A percentile compares a stretch with the other conserved stretches of the same genome.
These are phyloP conservation scores for Boletus bicolor DNA, from an alignment of 768 basidiomycete species.

Conservation along the genomic window DNA sequence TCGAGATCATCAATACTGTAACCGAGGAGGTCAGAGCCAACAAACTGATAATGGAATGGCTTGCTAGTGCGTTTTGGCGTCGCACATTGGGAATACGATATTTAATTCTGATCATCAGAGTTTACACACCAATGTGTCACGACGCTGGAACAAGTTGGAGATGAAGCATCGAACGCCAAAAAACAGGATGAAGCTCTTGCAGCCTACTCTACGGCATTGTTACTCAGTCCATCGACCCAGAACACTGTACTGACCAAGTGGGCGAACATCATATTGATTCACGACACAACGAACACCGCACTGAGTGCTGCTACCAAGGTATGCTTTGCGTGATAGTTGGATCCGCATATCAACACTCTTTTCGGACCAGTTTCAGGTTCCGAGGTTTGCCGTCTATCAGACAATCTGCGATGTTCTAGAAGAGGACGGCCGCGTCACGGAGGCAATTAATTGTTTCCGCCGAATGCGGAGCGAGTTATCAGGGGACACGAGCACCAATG, in stretches of 20 bases:
- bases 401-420: slow-evolving; percentile 4
- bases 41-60: background rate
- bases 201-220: background rate
- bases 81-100: accelerated
- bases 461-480: background rate
- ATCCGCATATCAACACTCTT: background rate
- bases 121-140: background rate
- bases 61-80: background rate
- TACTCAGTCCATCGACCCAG: background rate
- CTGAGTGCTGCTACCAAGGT: background rate
- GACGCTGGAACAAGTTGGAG: background rate
- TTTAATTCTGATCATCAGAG: background rate
- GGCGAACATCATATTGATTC: background rate
- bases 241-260: background rate
- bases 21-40: background rate
- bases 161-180: background rate
- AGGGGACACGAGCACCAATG: no score
- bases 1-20: background rate
- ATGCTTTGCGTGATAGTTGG: background rate
- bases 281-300: background rate
- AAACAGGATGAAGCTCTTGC: background rate
- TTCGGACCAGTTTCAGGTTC: background rate
- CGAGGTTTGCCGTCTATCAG: background rate
- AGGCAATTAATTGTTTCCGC: background rate
- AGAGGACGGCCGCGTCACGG: background rate